These are phyloP conservation scores for Colletotrichum sp. DNA, from an alignment of 2,329 filamentous ascomycete genomes.

Conservation along the genomic window DNA sequence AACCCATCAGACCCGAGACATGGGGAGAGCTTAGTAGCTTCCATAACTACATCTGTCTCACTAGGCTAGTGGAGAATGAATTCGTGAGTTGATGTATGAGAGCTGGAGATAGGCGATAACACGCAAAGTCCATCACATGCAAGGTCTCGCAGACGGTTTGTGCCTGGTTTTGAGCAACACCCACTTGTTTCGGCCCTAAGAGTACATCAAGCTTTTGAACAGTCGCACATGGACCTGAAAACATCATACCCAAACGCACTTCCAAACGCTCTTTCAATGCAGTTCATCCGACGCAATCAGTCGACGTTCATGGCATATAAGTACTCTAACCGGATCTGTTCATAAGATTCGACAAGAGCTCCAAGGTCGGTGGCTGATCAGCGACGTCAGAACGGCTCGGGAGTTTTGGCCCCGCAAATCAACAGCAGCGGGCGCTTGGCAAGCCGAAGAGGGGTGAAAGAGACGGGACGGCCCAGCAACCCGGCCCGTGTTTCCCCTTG, in stretches of 20 bases:
- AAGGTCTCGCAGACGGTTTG: fast-evolving
- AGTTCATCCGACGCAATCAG: neutral
- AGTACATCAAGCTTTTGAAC: neutral
- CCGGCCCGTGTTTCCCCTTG: neutral
- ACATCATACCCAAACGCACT: neutral
- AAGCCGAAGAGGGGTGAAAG: neutral
- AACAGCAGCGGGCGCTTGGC: fast-evolving
- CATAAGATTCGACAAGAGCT: fast-evolving
- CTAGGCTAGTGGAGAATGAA: neutral
- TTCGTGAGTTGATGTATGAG: neutral
- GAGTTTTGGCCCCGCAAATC: neutral
- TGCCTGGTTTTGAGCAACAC: neutral
- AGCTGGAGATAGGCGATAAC: too few relatives aligned
- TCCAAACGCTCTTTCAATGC: neutral
- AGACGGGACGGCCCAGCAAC: neutral
- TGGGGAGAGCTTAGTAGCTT: neutral
- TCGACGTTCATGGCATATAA: fast-evolving
- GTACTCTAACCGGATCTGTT: neutral
- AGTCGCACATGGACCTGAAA: neutral
- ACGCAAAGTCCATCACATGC: neutral
- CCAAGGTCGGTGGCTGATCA: neutral
- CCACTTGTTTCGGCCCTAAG: neutral
- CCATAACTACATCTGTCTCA: neutral
- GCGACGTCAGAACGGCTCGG: neutral
- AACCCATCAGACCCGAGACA: neutral